A percentile compares a stretch with the other conserved stretches of the same genome.
Evolutionary conservation across 2,329 filamentous ascomycete genomes (phyloP).

Genomic region (Claviceps capensis): DNA sequence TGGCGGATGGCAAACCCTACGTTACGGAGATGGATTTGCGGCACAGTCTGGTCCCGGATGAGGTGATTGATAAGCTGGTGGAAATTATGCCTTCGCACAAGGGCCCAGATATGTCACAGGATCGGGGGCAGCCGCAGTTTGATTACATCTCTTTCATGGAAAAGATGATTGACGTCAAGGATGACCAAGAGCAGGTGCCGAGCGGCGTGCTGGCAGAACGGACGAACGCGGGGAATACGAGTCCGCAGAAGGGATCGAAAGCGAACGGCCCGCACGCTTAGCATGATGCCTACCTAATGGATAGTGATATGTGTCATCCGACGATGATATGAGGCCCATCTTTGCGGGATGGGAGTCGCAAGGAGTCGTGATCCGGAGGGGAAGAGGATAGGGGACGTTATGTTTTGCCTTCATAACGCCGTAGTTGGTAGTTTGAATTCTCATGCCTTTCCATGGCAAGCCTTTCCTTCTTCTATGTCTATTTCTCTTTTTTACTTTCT

Average conservation of each 20-base stretch:
- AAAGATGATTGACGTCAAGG: slow-evolving; percentile 47
- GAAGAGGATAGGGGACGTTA: neutral
- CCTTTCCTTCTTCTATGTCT: neutral
- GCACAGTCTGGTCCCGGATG: slow-evolving; percentile 89
- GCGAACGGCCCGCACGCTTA: slow-evolving; percentile 18
- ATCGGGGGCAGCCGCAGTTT: slow-evolving; percentile 73
- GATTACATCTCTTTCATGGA: slow-evolving; percentile 99
- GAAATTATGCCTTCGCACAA: slow-evolving; percentile 74
- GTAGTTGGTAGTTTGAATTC: neutral
- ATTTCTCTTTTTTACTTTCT: neutral
- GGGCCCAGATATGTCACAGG: slow-evolving; percentile 75
- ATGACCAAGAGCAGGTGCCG: slow-evolving; percentile 11
- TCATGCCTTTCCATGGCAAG: neutral
- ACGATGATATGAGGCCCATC: too few species aligned
- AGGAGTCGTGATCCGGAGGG: neutral
- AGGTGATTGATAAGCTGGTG: slow-evolving; percentile 86
- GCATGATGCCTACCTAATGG: neutral
- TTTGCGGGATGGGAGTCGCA: too few species aligned
- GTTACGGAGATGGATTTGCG: slow-evolving; percentile 95
- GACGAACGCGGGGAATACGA: slow-evolving; percentile 18
- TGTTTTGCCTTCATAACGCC: neutral
- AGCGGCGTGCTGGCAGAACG: slow-evolving; percentile 21
- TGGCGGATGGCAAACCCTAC: slow-evolving; percentile 96
- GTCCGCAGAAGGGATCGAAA: slow-evolving; percentile 20
- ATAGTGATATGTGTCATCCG: too few species aligned